These are phyloP conservation scores for Begonia peltatifolia DNA, from an alignment of 306 rosid species.

Conservation along the genomic window DNA sequence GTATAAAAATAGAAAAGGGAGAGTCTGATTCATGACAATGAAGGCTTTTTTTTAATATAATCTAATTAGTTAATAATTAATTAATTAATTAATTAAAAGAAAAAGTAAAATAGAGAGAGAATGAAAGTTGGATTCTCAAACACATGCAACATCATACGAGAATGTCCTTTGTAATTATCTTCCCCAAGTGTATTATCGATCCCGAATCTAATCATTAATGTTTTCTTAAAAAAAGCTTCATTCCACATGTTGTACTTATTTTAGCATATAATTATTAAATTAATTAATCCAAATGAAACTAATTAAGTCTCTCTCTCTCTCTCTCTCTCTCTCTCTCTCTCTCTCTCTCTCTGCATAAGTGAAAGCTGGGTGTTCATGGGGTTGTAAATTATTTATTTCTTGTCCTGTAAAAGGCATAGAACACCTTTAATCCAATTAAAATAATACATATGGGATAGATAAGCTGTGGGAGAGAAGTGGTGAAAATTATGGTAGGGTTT, in stretches of 20 bases:
- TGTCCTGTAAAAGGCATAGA: too few relatives aligned
- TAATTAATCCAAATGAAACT: too few relatives aligned
- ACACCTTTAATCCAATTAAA: too few relatives aligned
- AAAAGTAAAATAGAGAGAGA: conserved; percentile 14
- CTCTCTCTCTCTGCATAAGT: too few relatives aligned
- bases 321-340: too few relatives aligned
- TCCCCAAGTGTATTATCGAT: conserved; percentile 52
- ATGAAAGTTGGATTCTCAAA: conserved; percentile 61
- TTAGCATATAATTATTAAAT: too few relatives aligned
- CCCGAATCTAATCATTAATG: conserved; percentile 39
- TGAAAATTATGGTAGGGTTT: neutral
- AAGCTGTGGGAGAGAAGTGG: neutral
- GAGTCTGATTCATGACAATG: too few relatives aligned
- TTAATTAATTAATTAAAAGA: neutral
- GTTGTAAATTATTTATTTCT: too few relatives aligned
- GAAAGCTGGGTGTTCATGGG: too few relatives aligned
- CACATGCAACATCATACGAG: conserved; percentile 63
- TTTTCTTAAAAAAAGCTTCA: conserved; percentile 8
- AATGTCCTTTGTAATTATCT: conserved; percentile 68
- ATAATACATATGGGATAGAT: neutral
- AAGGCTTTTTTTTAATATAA: too few relatives aligned
- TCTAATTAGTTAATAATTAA: neutral
- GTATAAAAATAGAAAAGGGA: conserved; percentile 1
- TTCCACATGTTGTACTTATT: neutral
- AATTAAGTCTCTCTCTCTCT: too few relatives aligned